These are phyloP conservation scores for Citropsis articulata DNA, from an alignment of 345 rosid species.

Conservation along the genomic window DNA sequence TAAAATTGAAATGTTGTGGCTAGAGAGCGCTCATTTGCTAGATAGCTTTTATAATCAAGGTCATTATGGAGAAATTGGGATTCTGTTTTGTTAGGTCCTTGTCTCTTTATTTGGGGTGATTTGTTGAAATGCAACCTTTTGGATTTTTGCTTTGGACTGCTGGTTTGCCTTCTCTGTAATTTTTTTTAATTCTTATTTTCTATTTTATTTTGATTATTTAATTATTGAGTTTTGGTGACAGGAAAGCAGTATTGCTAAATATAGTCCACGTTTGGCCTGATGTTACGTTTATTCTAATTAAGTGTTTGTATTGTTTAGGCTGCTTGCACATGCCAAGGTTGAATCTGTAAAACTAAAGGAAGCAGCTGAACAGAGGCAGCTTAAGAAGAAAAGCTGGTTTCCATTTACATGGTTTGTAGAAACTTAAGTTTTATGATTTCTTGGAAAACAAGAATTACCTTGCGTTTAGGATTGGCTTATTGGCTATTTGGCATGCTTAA, in stretches of 20 bases:
- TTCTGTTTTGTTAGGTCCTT: not conserved
- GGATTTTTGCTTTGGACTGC: not conserved
- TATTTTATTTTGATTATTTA: too few species aligned
- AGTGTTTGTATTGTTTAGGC: constrained; percentile 44
- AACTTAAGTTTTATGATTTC: constrained; percentile 14
- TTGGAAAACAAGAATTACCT: constrained; percentile 1
- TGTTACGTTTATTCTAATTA: not conserved
- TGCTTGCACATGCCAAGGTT: constrained; percentile 98
- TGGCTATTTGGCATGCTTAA: not conserved
- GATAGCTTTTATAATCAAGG: not conserved
- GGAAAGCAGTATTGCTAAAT: not conserved
- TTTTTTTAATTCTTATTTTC: not conserved
- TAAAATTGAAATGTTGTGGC: not conserved
- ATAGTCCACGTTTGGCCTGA: not conserved
- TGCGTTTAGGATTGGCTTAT: constrained; percentile 9
- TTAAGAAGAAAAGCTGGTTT: constrained; percentile 82
- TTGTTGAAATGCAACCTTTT: not conserved
- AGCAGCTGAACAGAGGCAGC: constrained; percentile 83
- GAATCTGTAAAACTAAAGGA: constrained; percentile 90
- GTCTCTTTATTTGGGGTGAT: not conserved
- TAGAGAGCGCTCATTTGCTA: not conserved
- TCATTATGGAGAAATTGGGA: not conserved
- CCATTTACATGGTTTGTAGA: constrained; percentile 74
- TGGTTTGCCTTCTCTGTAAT: not conserved
- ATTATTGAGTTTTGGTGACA: not conserved